These are phyloP conservation scores for Malus hybrid DNA, from an alignment of 331 rosid species.

Conservation along the genomic window DNA sequence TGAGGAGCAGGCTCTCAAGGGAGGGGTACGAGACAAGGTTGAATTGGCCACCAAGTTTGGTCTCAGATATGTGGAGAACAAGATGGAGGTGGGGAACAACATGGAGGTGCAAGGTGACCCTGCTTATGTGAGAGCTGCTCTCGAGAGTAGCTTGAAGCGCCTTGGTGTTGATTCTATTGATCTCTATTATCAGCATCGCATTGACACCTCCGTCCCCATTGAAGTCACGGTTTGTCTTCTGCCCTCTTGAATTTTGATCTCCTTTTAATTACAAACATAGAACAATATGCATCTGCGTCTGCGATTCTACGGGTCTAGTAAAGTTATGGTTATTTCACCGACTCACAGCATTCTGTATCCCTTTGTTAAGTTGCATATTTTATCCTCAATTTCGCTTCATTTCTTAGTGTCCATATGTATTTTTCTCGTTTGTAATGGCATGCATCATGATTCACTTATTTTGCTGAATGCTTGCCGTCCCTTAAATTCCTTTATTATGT, in stretches of 20 bases:
- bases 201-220: constrained; percentile 52
- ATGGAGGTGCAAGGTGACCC: constrained; percentile 40
- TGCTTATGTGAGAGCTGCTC: constrained; percentile 47
- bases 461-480: neutral
- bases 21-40: constrained; percentile 45
- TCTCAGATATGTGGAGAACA: neutral
- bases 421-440: neutral
- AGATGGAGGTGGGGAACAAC: neutral
- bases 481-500: neutral
- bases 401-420: too few relatives aligned
- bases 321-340: too few relatives aligned
- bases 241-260: neutral
- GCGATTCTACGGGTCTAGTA: too few relatives aligned
- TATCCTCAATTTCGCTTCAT: neutral
- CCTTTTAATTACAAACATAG: neutral
- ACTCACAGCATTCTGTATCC: neutral
- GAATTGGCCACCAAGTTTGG: constrained; percentile 61
- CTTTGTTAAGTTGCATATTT: neutral
- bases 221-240: constrained; percentile 57
- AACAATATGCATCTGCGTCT: neutral
- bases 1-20: constrained; percentile 40
- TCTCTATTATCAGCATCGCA: constrained; percentile 65
- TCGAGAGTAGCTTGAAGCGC: constrained; percentile 57
- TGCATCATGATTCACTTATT: neutral
- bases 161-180: constrained; percentile 43